Conservation (phyloP, 306 rosid species). For the Potentilla sterilis region DNA sequence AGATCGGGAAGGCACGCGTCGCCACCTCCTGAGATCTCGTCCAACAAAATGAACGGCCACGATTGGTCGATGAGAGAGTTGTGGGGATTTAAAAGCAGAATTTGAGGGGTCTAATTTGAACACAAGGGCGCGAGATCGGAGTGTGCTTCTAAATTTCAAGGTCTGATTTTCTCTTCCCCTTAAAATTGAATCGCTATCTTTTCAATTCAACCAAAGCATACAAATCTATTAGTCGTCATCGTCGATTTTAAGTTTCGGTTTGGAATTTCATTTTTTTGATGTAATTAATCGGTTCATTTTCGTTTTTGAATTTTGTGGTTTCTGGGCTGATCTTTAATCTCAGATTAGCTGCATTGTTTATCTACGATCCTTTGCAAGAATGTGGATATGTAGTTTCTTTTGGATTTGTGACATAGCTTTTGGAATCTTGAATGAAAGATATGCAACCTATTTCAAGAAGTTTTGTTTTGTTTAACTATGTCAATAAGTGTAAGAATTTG, state of each 20-base stretch:
- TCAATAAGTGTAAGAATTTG: neutral
- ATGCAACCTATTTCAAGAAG: too few species aligned
- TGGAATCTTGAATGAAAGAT: neutral
- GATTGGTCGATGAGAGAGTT: constrained; percentile 10
- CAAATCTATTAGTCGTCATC: neutral
- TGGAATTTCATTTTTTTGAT: constrained; percentile 9
- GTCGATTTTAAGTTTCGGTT: neutral
- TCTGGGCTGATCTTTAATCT: neutral
- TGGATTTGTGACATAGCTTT: neutral
- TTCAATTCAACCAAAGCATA: neutral
- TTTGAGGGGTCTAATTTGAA: constrained; percentile 34
- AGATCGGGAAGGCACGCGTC: constrained; percentile 40
- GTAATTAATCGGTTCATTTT: constrained; percentile 11
- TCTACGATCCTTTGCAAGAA: neutral
- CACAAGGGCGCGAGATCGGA: constrained; percentile 40
- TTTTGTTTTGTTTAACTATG: neutral
- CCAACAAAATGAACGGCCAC: constrained; percentile 9
- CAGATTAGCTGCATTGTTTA: constrained; percentile 11
- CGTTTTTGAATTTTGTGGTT: neutral
- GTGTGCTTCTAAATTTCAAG: constrained; percentile 24
- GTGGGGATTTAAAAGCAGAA: constrained; percentile 28
- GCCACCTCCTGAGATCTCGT: constrained; percentile 27
- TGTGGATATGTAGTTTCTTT: neutral
- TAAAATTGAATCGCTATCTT: neutral
- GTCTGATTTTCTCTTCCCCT: constrained; percentile 18